These are phyloP conservation scores for Ophiostoma perfectum DNA, from an alignment of 2,329 filamentous ascomycete genomes.

Conservation along the genomic window DNA sequence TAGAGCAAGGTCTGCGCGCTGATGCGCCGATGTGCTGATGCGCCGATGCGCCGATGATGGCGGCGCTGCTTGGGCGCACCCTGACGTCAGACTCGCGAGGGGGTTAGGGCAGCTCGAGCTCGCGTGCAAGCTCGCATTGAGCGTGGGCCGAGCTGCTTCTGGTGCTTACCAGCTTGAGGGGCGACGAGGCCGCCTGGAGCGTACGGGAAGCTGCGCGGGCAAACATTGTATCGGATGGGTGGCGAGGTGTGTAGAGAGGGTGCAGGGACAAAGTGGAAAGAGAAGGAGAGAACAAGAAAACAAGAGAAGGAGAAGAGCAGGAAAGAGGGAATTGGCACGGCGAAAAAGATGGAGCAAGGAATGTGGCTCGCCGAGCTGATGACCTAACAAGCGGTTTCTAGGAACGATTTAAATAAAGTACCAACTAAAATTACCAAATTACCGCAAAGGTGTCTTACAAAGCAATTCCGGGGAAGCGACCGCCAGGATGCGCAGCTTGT, in stretches of 20 bases:
- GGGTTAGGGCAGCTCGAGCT: neutral
- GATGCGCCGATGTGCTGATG: no score
- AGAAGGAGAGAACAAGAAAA: neutral
- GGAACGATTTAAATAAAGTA: no score
- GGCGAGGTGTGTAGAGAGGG: neutral
- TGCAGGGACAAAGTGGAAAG: no score
- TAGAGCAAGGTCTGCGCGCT: no score
- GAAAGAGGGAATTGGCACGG: constrained; percentile 11
- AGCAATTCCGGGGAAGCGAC: neutral
- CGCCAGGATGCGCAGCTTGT: neutral
- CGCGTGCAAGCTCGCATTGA: neutral
- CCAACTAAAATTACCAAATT: neutral
- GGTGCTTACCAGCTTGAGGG: constrained; percentile 56
- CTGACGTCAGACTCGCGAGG: constrained; percentile 1
- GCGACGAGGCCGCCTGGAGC: constrained; percentile 55
- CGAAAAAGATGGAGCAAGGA: constrained; percentile 14
- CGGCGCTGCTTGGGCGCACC: no score
- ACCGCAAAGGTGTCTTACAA: neutral
- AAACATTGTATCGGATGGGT: constrained; percentile 52
- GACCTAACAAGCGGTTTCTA: no score
- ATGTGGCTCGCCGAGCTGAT: no score
- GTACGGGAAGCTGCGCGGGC: constrained; percentile 59
- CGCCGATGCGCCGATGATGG: no score
- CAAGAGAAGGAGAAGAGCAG: constrained; percentile 1
- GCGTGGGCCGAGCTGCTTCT: neutral